Conservation (phyloP, 2,329 filamentous ascomycete species). For the Colletotrichum echinochloae region DNA sequence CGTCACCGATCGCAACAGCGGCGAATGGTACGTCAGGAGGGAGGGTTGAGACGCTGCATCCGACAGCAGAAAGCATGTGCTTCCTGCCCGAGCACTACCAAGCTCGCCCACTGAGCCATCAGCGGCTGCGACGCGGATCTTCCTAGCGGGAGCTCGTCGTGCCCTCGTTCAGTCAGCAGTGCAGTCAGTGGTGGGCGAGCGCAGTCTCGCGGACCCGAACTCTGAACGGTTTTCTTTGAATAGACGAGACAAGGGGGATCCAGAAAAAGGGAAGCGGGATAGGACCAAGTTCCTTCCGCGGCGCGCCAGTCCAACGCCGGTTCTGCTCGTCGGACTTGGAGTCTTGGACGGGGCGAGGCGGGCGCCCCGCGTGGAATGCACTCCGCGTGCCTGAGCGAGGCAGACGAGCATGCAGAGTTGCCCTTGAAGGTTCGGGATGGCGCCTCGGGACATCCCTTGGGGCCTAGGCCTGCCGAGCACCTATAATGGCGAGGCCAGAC, state of each 20-base stretch:
- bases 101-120: not conserved
- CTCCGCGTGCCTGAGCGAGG: conserved; percentile 26
- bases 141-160: conserved; percentile 1
- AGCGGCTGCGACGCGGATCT: not conserved
- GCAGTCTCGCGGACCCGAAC: not conserved
- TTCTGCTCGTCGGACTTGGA: not conserved
- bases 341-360: not conserved
- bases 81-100: not conserved
- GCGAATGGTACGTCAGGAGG: not conserved
- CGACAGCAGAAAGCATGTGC: not conserved
- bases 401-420: not conserved
- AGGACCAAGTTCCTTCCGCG: not conserved
- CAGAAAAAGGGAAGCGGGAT: no score
- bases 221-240: conserved; percentile 15
- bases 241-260: conserved; percentile 12
- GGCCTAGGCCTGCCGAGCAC: no score
- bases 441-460: not conserved
- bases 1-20: not conserved
- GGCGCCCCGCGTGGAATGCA: conserved; percentile 3
- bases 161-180: not conserved
- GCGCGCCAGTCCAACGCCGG: not conserved
- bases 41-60: not conserved
- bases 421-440: not conserved
- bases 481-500: not conserved
- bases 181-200: not conserved